A percentile compares a stretch with the other conserved stretches of the same genome.
phyloP scores from a whole-genome alignment of 2,329 filamentous ascomycete species.

The Talaromyces funiculosus region DNA sequence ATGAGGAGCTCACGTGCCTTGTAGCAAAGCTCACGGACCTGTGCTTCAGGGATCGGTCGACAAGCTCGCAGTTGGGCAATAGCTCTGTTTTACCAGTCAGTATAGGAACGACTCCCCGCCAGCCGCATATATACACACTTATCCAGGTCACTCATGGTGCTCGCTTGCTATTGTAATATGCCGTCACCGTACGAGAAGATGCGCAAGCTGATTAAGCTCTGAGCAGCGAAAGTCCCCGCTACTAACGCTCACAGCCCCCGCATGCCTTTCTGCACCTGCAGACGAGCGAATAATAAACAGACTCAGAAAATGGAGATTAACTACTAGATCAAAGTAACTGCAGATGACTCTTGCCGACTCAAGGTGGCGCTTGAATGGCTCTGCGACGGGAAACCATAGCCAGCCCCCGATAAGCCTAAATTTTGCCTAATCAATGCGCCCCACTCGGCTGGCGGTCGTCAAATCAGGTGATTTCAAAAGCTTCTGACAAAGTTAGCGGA shows the following conservation, averaged over 20 bases:
- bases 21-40: conserved; percentile 95
- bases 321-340: too few species aligned
- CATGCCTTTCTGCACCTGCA: conserved; percentile 9
- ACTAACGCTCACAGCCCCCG: neutral
- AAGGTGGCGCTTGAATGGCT: neutral
- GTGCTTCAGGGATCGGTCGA: conserved; percentile 87
- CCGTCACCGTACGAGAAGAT: conserved; percentile 12
- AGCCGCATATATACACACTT: conserved; percentile 51
- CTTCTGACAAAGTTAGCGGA: neutral
- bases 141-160: conserved; percentile 83
- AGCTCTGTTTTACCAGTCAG: conserved; percentile 55
- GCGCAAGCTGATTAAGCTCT: conserved; percentile 4
- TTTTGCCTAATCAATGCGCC: conserved; percentile 1
- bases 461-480: conserved; percentile 7
- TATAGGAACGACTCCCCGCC: conserved; percentile 4
- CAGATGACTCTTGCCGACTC: neutral
- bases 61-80: conserved; percentile 94
- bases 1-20: conserved; percentile 94
- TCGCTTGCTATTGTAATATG: conserved; percentile 24
- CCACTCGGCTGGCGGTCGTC: neutral
- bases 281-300: neutral
- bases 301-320: too few species aligned
- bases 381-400: neutral
- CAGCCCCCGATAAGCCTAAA: conserved; percentile 5
- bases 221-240: conserved; percentile 9